These are phyloP conservation scores for Lobosporangium transversale DNA, from an alignment of 192 early-diverging fungal species.

Conservation along the genomic window DNA sequence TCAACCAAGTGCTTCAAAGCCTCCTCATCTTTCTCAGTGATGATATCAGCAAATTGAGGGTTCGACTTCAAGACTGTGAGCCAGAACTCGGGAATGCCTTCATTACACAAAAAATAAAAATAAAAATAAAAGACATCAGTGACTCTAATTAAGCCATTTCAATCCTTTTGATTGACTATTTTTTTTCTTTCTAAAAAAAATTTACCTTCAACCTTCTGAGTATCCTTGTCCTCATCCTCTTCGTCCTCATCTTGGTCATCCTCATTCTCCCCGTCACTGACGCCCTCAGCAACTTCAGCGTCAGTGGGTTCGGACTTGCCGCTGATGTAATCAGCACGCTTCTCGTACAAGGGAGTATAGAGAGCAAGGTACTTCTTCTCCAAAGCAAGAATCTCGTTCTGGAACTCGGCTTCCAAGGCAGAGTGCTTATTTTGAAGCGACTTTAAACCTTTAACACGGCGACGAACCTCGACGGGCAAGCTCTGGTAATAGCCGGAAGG, in stretches of 20 bases:
- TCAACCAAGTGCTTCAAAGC: constrained; percentile 90
- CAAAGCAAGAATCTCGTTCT: constrained; percentile 90
- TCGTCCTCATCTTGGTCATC: constrained; percentile 64
- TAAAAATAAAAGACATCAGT: background rate
- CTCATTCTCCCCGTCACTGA: constrained; percentile 70
- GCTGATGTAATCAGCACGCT: constrained; percentile 81
- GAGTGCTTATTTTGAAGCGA: constrained; percentile 89
- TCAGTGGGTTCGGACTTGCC: constrained; percentile 92
- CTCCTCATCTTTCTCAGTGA: constrained; percentile 92
- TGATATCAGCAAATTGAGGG: constrained; percentile 81
- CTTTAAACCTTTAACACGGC: constrained; percentile 87
- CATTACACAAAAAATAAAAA: constrained; percentile 5
- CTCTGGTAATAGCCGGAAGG: constrained; percentile 77
- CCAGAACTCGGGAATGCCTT: constrained; percentile 97
- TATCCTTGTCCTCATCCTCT: constrained; percentile 46
- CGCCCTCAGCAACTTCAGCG: constrained; percentile 77
- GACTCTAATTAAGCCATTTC: too few relatives aligned
- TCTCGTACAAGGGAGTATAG: constrained; percentile 91
- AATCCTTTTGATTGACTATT: too few relatives aligned
- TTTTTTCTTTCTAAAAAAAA: too few relatives aligned
- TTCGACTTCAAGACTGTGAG: constrained; percentile 92
- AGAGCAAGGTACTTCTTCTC: constrained; percentile 95
- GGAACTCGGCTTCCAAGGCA: constrained; percentile 89
- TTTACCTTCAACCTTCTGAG: constrained; percentile 50
- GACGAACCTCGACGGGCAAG: constrained; percentile 81